phyloP scores from a whole-genome alignment of 306 rosid genomes.

The Castanea mollissima region DNA sequence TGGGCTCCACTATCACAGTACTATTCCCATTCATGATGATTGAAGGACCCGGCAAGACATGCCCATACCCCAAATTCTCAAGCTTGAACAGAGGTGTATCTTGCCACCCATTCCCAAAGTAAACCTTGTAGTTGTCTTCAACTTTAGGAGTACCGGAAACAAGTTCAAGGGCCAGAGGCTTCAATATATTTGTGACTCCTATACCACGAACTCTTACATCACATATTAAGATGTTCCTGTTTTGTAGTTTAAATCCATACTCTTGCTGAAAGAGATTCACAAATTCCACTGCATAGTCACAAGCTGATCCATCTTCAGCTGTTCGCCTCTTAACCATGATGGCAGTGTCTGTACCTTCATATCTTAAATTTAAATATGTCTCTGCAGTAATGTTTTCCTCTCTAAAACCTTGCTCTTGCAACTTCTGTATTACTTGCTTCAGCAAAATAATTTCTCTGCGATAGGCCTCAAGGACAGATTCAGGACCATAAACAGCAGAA shows the following conservation, averaged over 20 bases:
- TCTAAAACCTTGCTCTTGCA: conserved; percentile 71
- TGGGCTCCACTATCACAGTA: conserved; percentile 85
- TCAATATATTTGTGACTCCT: conserved; percentile 87
- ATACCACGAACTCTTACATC: conserved; percentile 84
- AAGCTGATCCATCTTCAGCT: conserved; percentile 37
- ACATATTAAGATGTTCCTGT: conserved; percentile 67
- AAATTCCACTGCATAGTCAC: conserved; percentile 69
- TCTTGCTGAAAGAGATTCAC: conserved; percentile 73
- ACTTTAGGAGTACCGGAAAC: conserved; percentile 47
- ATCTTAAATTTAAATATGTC: conserved; percentile 83
- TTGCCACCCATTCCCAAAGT: conserved; percentile 79
- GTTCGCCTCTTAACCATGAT: conserved; percentile 71
- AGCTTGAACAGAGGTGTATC: conserved; percentile 82
- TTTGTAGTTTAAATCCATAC: conserved; percentile 78
- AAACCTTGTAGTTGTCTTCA: conserved; percentile 77
- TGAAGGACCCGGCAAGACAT: conserved; percentile 66
- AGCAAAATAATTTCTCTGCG: conserved; percentile 57
- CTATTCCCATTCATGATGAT: conserved; percentile 94
- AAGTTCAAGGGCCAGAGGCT: conserved; percentile 55
- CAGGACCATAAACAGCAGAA: conserved; percentile 61
- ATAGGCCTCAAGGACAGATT: conserved; percentile 59
- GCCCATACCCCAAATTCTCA: conserved; percentile 71
- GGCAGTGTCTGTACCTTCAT: conserved; percentile 94
- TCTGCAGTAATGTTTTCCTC: conserved; percentile 64
- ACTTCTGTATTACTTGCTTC: conserved; percentile 65